Percentiles rank a stretch among this genome's conserved stretches.
These are phyloP conservation scores for Aspergillus chevalieri DNA, from an alignment of 2,329 filamentous ascomycete species.

Conservation along the genomic window DNA sequence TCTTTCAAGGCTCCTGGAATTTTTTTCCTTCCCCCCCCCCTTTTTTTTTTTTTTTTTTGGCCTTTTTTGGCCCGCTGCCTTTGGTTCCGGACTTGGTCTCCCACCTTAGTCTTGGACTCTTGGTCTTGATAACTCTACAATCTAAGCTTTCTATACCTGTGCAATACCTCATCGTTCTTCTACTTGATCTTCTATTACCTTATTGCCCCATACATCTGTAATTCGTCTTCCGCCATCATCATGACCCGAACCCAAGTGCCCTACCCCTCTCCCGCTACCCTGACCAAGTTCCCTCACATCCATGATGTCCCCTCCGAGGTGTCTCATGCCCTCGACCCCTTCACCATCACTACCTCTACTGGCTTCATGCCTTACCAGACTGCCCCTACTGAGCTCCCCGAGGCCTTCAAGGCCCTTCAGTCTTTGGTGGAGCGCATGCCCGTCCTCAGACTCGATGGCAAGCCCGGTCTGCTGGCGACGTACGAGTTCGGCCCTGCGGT, in stretches of 20 bases:
- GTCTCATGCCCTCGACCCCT: slow-evolving; percentile 39
- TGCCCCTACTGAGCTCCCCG: slow-evolving; percentile 52
- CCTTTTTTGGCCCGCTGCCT: slow-evolving; percentile 13
- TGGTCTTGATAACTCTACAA: too few relatives aligned
- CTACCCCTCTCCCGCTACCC: slow-evolving; percentile 24
- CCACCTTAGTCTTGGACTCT: too few relatives aligned
- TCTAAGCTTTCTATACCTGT: too few relatives aligned
- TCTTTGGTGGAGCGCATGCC: slow-evolving; percentile 71
- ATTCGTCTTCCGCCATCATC: slow-evolving; percentile 9
- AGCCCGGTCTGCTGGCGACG: slow-evolving; percentile 68
- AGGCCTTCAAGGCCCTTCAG: slow-evolving; percentile 66
- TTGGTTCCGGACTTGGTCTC: background rate
- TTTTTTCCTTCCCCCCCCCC: slow-evolving; percentile 5
- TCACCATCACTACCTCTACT: slow-evolving; percentile 42
- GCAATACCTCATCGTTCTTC: too few relatives aligned
- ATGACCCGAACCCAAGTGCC: slow-evolving; percentile 32
- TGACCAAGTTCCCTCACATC: slow-evolving; percentile 39
- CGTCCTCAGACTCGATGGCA: slow-evolving; percentile 65
- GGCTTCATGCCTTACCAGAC: slow-evolving; percentile 40
- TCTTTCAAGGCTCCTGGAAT: slow-evolving; percentile 1
- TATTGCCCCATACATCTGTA: slow-evolving; percentile 1
- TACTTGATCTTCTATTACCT: background rate
- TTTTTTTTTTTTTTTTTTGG: too few relatives aligned
- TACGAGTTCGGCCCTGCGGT: slow-evolving; percentile 69
- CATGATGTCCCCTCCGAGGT: slow-evolving; percentile 38